phyloP scores from a whole-genome alignment of 495 filamentous ascomycete genomes.

The Amniculicola lignicola region DNA sequence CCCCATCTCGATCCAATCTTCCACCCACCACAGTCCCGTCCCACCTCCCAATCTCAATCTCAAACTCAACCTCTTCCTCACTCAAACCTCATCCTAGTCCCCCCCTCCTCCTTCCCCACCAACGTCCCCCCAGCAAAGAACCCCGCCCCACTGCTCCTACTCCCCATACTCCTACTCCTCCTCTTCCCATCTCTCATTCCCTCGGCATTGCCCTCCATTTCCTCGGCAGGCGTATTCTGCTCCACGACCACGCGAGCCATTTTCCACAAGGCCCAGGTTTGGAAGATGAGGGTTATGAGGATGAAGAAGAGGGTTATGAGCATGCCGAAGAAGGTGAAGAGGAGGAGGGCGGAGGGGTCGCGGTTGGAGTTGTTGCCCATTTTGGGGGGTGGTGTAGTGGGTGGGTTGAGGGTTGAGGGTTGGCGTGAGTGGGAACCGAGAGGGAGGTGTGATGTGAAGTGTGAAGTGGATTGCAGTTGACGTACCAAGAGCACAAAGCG shows the following conservation, averaged over 20 bases:
- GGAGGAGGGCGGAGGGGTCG: constrained; percentile 9
- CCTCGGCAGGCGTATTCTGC: constrained; percentile 10
- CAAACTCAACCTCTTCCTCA: constrained; percentile 1
- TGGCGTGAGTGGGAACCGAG: background rate
- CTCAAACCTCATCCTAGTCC: constrained; percentile 6
- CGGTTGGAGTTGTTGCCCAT: background rate
- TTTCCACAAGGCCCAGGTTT: constrained; percentile 20
- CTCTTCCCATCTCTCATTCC: no score
- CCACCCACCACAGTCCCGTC: background rate
- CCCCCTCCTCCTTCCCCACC: constrained; percentile 9
- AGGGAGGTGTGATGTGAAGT: background rate
- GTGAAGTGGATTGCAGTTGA: no score
- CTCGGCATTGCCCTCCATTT: background rate
- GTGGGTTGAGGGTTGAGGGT: background rate
- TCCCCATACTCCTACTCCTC: background rate
- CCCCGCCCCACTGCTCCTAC: background rate
- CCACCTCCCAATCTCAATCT: background rate
- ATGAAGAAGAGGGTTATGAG: constrained; percentile 21
- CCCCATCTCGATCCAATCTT: background rate
- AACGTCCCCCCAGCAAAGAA: constrained; percentile 11
- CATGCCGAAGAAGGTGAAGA: constrained; percentile 25
- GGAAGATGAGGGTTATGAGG: constrained; percentile 5
- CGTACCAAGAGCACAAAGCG: no score
- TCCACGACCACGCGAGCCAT: constrained; percentile 15
- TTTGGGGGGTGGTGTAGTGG: background rate